Conservation (phyloP, 2,329 filamentous ascomycete species). For the Aspergillus fumigatiaffinis region DNA sequence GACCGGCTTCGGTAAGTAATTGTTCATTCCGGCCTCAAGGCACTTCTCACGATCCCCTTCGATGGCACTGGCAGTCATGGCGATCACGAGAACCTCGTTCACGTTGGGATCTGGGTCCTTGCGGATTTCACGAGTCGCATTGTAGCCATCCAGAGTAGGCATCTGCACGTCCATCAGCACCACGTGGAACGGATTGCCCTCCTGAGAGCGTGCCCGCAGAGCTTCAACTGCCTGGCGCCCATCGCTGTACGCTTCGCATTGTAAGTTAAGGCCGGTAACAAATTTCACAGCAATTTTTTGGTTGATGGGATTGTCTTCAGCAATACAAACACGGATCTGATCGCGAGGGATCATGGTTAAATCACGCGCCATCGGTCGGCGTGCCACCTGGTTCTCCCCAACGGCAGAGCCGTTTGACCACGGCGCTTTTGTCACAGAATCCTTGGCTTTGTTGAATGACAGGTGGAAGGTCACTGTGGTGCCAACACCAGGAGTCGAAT, state of each 20-base stretch:
- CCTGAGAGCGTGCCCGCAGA: constrained; percentile 66
- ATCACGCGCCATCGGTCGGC: constrained; percentile 53
- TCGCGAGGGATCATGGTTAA: constrained; percentile 71
- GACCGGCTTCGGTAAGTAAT: constrained; percentile 95
- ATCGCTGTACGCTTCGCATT: constrained; percentile 85
- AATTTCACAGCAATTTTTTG: constrained; percentile 92
- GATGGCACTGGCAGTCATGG: constrained; percentile 94
- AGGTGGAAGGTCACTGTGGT: constrained; percentile 73
- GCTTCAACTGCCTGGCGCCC: constrained; percentile 84
- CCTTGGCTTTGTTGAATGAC: constrained; percentile 73
- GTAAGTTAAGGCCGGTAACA: constrained; percentile 78
- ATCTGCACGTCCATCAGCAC: constrained; percentile 97
- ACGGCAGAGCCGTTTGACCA: constrained; percentile 48
- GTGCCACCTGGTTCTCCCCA: constrained; percentile 40
- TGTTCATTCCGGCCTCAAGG: constrained; percentile 94
- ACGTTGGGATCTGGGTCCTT: constrained; percentile 73
- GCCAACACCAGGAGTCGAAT: constrained; percentile 63
- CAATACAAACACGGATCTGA: constrained; percentile 82
- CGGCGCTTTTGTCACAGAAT: constrained; percentile 54
- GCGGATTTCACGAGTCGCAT: constrained; percentile 79
- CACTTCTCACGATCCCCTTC: constrained; percentile 94
- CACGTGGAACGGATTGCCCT: constrained; percentile 77
- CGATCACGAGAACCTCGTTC: constrained; percentile 82
- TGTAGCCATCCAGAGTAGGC: constrained; percentile 88
- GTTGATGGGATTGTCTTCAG: constrained; percentile 93